Base-by-base conservation (phyloP, 257 asterid species). In the Eustoma russellianum region DNA sequence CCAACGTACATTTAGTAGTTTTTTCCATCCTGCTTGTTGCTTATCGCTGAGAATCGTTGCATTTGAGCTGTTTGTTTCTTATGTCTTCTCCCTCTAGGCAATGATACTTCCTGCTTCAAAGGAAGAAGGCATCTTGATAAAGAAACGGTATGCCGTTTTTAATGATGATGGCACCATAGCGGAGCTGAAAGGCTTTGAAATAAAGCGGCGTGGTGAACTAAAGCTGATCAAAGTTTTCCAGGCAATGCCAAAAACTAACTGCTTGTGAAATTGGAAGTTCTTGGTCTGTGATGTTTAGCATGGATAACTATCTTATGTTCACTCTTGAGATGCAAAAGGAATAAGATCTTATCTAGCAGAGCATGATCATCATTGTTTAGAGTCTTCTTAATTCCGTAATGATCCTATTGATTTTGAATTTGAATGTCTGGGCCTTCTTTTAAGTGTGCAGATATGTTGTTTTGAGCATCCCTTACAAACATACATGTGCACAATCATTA, bases 201-300 rank as follows among this genome's bases (percentile, higher is more conserved):
- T 91, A 74, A 91, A 91, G 74, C 94, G 98, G 44, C 86, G 98
- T 75, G 98, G 98, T 65, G 98, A 91, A 78, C 97, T 91, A 60
- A 91, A 91, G 94, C 98, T 91, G 86, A 91, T 91, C 74, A 91
- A 91, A 87, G 95, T 91, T 64, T 91, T 91, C 78, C 98, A 91
- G 98, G 98, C 88, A 82, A 55, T 44, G 55, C 47, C 58, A 47
- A 15, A 48, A 24, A 17, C 17, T 41, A 17, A 12, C 13, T 38
- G 58, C 51, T 30, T 53, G 48, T 15, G 50, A 45, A 30, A 24
- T 38, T 38, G 33, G 8, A 46, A 55, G 46, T 54, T 51, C 47
- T 43, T 35, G 19, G 30, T 51, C 58, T 56, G 65, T 47, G 12
- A 16, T 48, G 8, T 16, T 17, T 14, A 14, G 38, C 59, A 41